Evolutionary conservation across 2,329 filamentous ascomycete species (phyloP), one percentile per base, ranked within the genome.

Genomic region (Claviceps maximensis): DNA sequence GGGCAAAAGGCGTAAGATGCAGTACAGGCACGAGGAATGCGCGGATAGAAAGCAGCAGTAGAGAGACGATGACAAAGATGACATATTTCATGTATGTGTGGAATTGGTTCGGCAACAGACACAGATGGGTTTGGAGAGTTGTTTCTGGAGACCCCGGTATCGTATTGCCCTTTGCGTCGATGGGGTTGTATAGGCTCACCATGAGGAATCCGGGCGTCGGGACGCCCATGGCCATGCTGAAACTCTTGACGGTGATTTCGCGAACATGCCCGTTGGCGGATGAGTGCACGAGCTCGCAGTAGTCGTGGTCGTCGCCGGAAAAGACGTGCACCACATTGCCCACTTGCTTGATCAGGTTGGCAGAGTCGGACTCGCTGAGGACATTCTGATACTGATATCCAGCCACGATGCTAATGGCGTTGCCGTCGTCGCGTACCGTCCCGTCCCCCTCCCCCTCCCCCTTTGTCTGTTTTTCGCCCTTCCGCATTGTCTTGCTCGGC

Each of bases 361-460:
- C 76, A 0, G 90, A 93, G 59, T 96, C 82, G 2, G 80, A 76
- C 49, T 84, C 80, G 50, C 79, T 86, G 27, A 98, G 79, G 2
- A 96, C 91, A 61, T 96, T 98, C 66, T 97, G 91, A 64, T 98
- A 98, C 66, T 98, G 93, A 63, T 96, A 96, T 15, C 93, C 93
- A 17, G 75, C 76, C 10, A 79, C 72, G 17, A 98, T 82, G 2
- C 78, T 77, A 55, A 98, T 87, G 25, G 90, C 83, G 58, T 93
- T 94, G 53, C 80, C 77, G 47, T 87, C 55, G 45, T 56, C 55
- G 21, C 55, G 75, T 17, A 38, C 46, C 17, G 29, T 50, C 23
- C 71, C 80, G n/a, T 41, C n/a, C 38, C 8, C 7, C 38, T 19
- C 17, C 38, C 8, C 8, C 38, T 41, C 3, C 40, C 21, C 12